Evolutionary conservation across 2,329 filamentous ascomycete species (phyloP).

Genomic region (Colletotrichum siamense): DNA sequence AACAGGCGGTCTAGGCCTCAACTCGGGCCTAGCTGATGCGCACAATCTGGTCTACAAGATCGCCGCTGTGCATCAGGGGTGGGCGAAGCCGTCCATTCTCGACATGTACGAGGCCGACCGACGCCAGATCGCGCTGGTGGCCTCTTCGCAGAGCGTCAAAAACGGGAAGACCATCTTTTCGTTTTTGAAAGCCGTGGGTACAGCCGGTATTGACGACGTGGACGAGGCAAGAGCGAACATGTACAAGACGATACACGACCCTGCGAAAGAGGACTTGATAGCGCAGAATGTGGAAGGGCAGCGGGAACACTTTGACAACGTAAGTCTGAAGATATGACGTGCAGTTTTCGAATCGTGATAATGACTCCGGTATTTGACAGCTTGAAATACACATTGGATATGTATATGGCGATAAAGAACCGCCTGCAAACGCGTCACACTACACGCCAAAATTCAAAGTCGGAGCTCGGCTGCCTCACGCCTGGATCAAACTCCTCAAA

Average conservation of each 20-base stretch:
- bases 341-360: fast-evolving
- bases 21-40: slow-evolving; percentile 35
- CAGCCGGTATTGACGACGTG: slow-evolving; percentile 32
- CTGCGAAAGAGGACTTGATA: slow-evolving; percentile 33
- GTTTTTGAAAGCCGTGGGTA: slow-evolving; percentile 42
- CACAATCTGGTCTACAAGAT: slow-evolving; percentile 42
- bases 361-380: background rate
- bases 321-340: background rate
- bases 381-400: slow-evolving; percentile 50
- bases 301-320: slow-evolving; percentile 47
- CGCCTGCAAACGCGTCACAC: slow-evolving; percentile 39
- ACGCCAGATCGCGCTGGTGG: slow-evolving; percentile 41
- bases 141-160: slow-evolving; percentile 46
- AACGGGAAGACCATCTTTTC: slow-evolving; percentile 48
- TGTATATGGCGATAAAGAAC: slow-evolving; percentile 38
- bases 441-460: slow-evolving; percentile 39
- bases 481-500: slow-evolving; percentile 34
- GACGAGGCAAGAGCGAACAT: slow-evolving; percentile 34
- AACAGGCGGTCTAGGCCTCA: slow-evolving; percentile 36
- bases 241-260: slow-evolving; percentile 31
- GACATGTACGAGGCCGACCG: slow-evolving; percentile 42
- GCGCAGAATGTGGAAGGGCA: slow-evolving; percentile 38
- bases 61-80: slow-evolving; percentile 36
- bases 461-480: slow-evolving; percentile 45
- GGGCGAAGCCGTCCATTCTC: slow-evolving; percentile 34